Conservation (phyloP, 2,329 filamentous ascomycete genomes). For the Cordyceps cateniannulata region DNA sequence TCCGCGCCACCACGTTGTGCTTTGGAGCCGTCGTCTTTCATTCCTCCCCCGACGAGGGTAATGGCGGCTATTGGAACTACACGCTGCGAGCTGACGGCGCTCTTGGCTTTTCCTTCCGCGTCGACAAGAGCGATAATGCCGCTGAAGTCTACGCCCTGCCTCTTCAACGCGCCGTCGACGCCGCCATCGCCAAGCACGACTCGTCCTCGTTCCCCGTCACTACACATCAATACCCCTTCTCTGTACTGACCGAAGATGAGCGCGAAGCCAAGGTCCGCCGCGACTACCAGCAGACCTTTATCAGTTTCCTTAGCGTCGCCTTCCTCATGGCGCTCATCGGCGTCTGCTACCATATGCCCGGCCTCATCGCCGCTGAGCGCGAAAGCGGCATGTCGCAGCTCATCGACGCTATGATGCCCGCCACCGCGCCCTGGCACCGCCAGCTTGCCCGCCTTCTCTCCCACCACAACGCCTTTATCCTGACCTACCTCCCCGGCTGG, state of each 20-base stretch:
- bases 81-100: conserved; percentile 58
- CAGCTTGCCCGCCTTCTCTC: conserved; percentile 39
- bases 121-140: conserved; percentile 52
- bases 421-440: conserved; percentile 44
- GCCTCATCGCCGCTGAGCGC: conserved; percentile 62
- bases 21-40: conserved; percentile 68
- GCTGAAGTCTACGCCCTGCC: conserved; percentile 60
- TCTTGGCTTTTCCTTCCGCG: conserved; percentile 49
- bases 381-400: conserved; percentile 67
- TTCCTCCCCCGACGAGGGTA: conserved; percentile 58
- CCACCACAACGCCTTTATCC: conserved; percentile 60
- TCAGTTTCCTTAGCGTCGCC: conserved; percentile 58
- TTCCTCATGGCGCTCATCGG: conserved; percentile 65
- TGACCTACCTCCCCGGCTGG: conserved; percentile 50
- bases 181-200: conserved; percentile 40
- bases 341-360: conserved; percentile 65
- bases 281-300: conserved; percentile 57
- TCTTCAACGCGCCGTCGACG: conserved; percentile 62
- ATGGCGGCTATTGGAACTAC: conserved; percentile 58
- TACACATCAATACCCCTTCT: conserved; percentile 27
- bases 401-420: conserved; percentile 69
- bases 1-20: conserved; percentile 62
- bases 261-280: conserved; percentile 50
- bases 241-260: conserved; percentile 35
- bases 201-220: conserved; percentile 22